Evolutionary conservation across 148 eudicot species (phyloP).

Genomic region (Amaranthus palmeri): DNA sequence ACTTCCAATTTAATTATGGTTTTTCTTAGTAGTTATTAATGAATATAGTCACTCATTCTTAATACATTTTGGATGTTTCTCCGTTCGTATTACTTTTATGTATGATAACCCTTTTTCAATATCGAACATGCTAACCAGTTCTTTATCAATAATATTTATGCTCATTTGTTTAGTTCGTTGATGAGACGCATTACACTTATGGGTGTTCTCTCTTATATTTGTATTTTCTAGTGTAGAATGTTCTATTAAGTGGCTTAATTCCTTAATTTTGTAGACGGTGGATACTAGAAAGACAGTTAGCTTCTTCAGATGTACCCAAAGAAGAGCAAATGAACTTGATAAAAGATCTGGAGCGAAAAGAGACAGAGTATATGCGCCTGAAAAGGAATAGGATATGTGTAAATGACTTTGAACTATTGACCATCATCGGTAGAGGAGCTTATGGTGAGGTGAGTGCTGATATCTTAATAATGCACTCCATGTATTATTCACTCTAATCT

Average conservation of each 20-base stretch:
- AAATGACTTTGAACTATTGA: slow-evolving; percentile 86
- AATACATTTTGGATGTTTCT: neutral
- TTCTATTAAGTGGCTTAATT: slow-evolving; percentile 13
- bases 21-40: neutral
- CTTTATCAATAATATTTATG: neutral
- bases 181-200: neutral
- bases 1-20: neutral
- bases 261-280: slow-evolving; percentile 58
- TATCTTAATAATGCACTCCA: slow-evolving; percentile 10
- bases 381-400: slow-evolving; percentile 90
- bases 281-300: slow-evolving; percentile 77
- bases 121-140: neutral
- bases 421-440: slow-evolving; percentile 96
- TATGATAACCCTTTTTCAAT: neutral
- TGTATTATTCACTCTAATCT: neutral
- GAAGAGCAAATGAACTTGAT: slow-evolving; percentile 84
- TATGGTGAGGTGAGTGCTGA: slow-evolving; percentile 80
- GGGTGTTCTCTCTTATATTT: neutral
- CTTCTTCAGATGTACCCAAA: slow-evolving; percentile 88
- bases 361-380: slow-evolving; percentile 88
- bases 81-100: neutral
- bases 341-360: slow-evolving; percentile 90
- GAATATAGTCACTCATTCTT: neutral
- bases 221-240: slow-evolving; percentile 1
- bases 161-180: neutral